Conservation (phyloP, 2,329 filamentous ascomycete genomes). For the Aureobasidium leucospermi region DNA sequence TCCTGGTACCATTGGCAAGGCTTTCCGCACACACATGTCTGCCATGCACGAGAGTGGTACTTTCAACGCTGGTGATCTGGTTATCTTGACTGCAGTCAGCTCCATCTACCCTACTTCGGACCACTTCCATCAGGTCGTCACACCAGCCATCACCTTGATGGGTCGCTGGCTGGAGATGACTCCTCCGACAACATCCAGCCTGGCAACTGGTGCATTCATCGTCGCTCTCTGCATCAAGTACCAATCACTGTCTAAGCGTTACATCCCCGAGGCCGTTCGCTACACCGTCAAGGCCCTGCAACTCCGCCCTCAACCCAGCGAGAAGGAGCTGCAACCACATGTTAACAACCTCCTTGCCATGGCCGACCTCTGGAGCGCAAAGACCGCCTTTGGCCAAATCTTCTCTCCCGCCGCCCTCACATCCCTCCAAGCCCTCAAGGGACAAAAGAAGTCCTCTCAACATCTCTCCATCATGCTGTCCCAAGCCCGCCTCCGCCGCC, state of each 20-base stretch:
- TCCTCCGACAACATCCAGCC: conserved; percentile 58
- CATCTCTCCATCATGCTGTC: conserved; percentile 56
- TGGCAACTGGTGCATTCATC: conserved; percentile 70
- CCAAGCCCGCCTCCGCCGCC: conserved; percentile 58
- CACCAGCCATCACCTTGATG: conserved; percentile 81
- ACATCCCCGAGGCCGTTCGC: conserved; percentile 80
- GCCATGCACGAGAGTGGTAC: conserved; percentile 48
- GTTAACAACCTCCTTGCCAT: conserved; percentile 59
- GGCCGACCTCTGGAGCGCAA: conserved; percentile 65
- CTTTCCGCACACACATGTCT: conserved; percentile 67
- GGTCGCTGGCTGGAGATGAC: conserved; percentile 75
- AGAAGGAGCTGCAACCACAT: conserved; percentile 51
- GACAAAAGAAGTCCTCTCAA: conserved; percentile 43
- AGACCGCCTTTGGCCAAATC: conserved; percentile 70
- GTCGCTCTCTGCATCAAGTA: conserved; percentile 74
- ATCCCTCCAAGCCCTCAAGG: conserved; percentile 25
- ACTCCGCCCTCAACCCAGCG: conserved; percentile 28
- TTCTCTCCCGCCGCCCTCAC: conserved; percentile 53
- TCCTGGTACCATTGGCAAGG: conserved; percentile 66
- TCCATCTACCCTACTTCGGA: conserved; percentile 91
- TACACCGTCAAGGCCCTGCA: conserved; percentile 68
- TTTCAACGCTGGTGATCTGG: conserved; percentile 61
- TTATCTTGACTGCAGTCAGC: conserved; percentile 75
- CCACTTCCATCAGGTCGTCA: conserved; percentile 93
- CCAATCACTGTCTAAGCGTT: conserved; percentile 74